Evolutionary conservation across 352 stramenopile genomes (phyloP), one percentile per base, ranked within the genome.

Genomic region (Blastocystis sp.): DNA sequence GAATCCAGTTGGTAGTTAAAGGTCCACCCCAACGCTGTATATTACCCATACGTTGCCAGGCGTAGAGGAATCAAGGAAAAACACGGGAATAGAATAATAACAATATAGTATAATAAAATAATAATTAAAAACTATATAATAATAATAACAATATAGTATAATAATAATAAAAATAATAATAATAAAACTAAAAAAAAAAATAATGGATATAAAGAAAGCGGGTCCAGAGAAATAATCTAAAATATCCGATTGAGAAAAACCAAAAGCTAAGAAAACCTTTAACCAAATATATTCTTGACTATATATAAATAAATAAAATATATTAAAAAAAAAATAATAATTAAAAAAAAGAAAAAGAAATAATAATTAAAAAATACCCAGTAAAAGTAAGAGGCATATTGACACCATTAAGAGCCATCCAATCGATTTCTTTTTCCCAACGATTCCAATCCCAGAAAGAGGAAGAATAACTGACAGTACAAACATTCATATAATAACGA

Each of bases 401-500:
- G 70, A 91, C 81, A 6, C 75, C 81, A 41, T 83, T 86, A n/a
- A 90, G 66, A 11, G 79, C 80, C 75, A 89, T 84, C 80, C 80
- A 89, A 71, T 91, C 81, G 55, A 91, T 80, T 67, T 89, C 80
- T 1, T 70, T 68, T 67, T 87, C 77, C 82, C 82, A 91, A 56
- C 82, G 69, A n/a, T 65, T 24, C 77, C 78, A 86, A 16, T 77
- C 74, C 77, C 82, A 89, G 39, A 73, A 75, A 70, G 80, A 84
- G 41, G 78, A 80, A 34, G 77, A 84, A 68, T 91, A 91, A 67
- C 78, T 84, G 52, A 82, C 78, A 0, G 80, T 89, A 68, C 80
- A 88, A 25, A 89, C 80, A 65, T 91, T 91, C 62, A 84, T 78
- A 59, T 86, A 83, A 72, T 91, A 89, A 27, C 76, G 77, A 66